Evolutionary conservation across 2,329 filamentous ascomycete genomes (phyloP), one percentile per base, ranked within the genome.

Genomic region (Penicillium sp.): DNA sequence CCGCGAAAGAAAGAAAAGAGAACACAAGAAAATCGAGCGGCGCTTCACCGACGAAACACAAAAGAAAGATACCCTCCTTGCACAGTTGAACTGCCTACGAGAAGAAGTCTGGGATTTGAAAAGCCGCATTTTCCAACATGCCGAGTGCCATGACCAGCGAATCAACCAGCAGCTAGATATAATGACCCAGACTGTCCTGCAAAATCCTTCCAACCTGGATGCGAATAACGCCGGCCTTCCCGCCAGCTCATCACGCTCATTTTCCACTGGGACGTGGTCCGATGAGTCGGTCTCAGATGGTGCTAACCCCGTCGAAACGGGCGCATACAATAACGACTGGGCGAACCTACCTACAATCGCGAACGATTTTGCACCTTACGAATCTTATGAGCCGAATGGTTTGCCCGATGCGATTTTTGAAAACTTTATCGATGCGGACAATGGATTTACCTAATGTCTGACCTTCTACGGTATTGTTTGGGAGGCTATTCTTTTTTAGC

Each of bases 81-180:
- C 57, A 1, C 48, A 57, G 21, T 37, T 60, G 10, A 45, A 51
- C n/a, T 28, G 22, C 5, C 49, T 60, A 8, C 50, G 49, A 19
- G 57, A 60, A 38, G 51, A 60, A 39, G 33, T 59, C 17, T 60
- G 58, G 58, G 42, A 43, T 4, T 45, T 60, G 4, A 60, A 60
- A 34, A 60, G 59, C 37, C 42, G 39, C 32, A 53, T 60, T 2
- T 60, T 60, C 32, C 51, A 55, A 15, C 58, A 60, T 26, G 57
- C 51, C 19, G 32, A 48, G 10, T 60, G 58, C 43, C 46, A 58
- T 22, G 55, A 59, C 28, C 50, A 48, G 3, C 48, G 51, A 19
- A 58, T 60, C 54, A 54, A 60, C 43, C 26, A 35, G 13, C 48
- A 60, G 24, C 51, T 60, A 5, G 51, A 52, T 3, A 51, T 13